These are phyloP conservation scores for Trichosporon inkin DNA, from an alignment of 1,284 basidiomycete genomes.

Conservation along the genomic window DNA sequence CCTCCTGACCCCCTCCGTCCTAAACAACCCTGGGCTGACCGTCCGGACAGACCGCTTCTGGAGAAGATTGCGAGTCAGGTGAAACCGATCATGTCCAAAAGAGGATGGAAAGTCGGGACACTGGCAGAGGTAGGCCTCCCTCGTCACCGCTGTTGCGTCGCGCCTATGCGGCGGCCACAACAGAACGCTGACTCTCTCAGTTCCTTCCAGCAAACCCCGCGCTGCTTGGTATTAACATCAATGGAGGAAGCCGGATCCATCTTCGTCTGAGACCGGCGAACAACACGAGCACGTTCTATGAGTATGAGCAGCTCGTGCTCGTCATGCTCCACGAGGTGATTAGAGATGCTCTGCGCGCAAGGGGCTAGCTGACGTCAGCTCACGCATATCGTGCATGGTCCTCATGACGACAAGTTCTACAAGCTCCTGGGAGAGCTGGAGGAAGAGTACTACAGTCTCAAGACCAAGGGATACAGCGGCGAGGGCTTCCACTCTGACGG, in stretches of 20 bases:
- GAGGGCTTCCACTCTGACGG: constrained; percentile 78
- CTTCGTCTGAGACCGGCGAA: constrained; percentile 68
- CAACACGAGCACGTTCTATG: constrained; percentile 66
- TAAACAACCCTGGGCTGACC: constrained; percentile 3
- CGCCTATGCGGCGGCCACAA: neutral
- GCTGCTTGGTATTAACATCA: constrained; percentile 65
- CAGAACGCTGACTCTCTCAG: constrained; percentile 25
- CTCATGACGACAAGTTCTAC: constrained; percentile 75
- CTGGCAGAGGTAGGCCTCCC: constrained; percentile 59
- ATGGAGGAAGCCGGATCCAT: constrained; percentile 71
- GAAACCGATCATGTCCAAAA: constrained; percentile 83
- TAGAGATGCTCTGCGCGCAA: too few species aligned
- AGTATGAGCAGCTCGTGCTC: constrained; percentile 66
- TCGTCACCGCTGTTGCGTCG: neutral
- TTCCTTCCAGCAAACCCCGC: constrained; percentile 73
- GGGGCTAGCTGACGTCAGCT: constrained; percentile 55
- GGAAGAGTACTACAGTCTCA: constrained; percentile 73
- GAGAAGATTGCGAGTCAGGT: constrained; percentile 73
- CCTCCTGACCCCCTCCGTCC: neutral
- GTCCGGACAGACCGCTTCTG: constrained; percentile 52
- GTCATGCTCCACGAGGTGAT: constrained; percentile 81
- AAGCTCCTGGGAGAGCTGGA: constrained; percentile 69
- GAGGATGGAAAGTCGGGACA: constrained; percentile 71
- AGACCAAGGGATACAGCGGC: constrained; percentile 67
- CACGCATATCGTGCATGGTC: constrained; percentile 79